phyloP scores from a whole-genome alignment of 768 basidiomycete genomes.

The Floccularia luteovirens region DNA sequence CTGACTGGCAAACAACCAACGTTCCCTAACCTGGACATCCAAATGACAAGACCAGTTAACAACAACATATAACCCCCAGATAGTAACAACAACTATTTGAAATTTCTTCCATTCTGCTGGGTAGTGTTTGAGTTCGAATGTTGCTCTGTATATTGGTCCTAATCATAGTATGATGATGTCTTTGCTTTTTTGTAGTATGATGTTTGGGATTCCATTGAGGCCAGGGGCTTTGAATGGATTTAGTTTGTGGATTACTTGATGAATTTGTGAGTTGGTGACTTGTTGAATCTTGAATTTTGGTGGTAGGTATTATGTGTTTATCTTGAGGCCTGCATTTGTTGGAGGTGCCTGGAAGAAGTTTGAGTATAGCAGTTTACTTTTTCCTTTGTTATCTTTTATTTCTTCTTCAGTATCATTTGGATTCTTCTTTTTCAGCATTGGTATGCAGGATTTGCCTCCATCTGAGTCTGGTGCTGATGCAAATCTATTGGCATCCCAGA shows the following conservation, averaged over 20 bases:
- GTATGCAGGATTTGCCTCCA: conserved; percentile 12
- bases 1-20: no score
- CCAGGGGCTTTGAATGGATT: conserved; percentile 13
- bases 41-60: no score
- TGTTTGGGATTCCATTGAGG: conserved; percentile 18
- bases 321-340: neutral
- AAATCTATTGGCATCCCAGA: conserved; percentile 16
- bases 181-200: conserved; percentile 10
- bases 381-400: neutral
- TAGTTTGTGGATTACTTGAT: conserved; percentile 9
- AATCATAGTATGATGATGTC: conserved; percentile 9
- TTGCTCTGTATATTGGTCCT: conserved; percentile 9
- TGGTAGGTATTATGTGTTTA: neutral
- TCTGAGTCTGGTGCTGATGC: conserved; percentile 10
- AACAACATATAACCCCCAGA: no score
- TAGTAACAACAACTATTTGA: neutral
- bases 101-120: neutral
- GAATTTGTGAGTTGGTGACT: conserved; percentile 5
- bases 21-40: no score
- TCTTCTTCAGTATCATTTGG: neutral
- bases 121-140: conserved; percentile 3
- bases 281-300: no score
- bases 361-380: neutral
- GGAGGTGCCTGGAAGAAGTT: neutral
- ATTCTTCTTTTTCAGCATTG: conserved; percentile 5